These are phyloP conservation scores for Triticum urartu DNA, from an alignment of 176 grass and related monocot genomes.

Conservation along the genomic window DNA sequence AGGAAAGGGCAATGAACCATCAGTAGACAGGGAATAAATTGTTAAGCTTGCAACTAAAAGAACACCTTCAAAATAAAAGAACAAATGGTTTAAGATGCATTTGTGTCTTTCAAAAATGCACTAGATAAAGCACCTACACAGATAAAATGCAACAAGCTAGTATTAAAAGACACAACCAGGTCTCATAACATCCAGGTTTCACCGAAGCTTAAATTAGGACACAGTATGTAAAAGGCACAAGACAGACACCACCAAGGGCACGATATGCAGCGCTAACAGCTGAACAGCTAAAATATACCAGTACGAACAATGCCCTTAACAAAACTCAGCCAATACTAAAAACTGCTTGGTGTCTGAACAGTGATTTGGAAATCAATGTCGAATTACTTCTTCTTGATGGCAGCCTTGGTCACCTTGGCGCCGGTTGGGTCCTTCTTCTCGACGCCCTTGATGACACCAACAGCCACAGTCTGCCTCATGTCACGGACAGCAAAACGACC, in stretches of 20 bases:
- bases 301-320: background rate
- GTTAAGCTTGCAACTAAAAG: too few relatives aligned
- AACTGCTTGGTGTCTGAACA: background rate
- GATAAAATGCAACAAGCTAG: background rate
- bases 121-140: background rate
- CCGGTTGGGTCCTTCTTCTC: constrained; percentile 85
- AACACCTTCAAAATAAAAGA: too few relatives aligned
- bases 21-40: too few relatives aligned
- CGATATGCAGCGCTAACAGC: background rate
- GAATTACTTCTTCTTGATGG: constrained; percentile 86
- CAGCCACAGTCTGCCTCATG: constrained; percentile 81
- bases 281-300: background rate
- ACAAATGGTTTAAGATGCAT: too few relatives aligned
- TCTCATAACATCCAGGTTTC: background rate
- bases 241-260: background rate
- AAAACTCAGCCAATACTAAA: background rate
- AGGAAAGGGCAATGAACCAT: too few relatives aligned
- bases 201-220: background rate
- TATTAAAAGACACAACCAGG: background rate
- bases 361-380: background rate
- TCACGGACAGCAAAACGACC: constrained; percentile 79
- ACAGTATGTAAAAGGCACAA: background rate
- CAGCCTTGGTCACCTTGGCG: constrained; percentile 87
- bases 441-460: constrained; percentile 76
- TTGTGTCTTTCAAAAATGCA: background rate